Evolutionary conservation across 129 eudicot genomes (phyloP).

Genomic region (sunflower (Helianthus annuus)): DNA sequence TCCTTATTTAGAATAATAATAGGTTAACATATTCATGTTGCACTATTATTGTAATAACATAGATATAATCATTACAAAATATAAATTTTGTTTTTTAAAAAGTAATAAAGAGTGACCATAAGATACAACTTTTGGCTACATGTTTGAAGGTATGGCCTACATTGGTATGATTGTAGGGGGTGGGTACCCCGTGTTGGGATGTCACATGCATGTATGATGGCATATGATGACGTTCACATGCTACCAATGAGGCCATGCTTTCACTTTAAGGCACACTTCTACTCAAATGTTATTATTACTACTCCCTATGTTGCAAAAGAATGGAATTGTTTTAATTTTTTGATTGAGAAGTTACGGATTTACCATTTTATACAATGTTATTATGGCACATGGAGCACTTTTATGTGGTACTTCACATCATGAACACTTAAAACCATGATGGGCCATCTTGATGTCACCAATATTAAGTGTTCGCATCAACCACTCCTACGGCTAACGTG

Average conservation of each 20-base stretch:
- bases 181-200: constrained; percentile 15
- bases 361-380: too few relatives aligned
- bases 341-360: too few relatives aligned
- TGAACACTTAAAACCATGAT: too few relatives aligned
- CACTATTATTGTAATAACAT: not conserved
- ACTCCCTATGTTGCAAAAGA: too few relatives aligned
- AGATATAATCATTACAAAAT: not conserved
- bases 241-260: not conserved
- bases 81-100: not conserved
- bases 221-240: constrained; percentile 14
- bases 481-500: too few relatives aligned
- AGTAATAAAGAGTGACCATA: not conserved
- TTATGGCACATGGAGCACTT: too few relatives aligned
- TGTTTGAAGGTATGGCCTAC: not conserved
- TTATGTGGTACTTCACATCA: too few relatives aligned
- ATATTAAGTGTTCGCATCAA: too few relatives aligned
- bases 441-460: too few relatives aligned
- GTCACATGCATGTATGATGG: constrained; percentile 38
- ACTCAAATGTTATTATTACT: not conserved
- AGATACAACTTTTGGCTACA: too few relatives aligned
- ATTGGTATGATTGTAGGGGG: not conserved
- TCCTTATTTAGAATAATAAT: constrained; percentile 27
- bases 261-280: not conserved
- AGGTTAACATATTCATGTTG: constrained; percentile 13
- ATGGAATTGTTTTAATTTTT: too few relatives aligned